A percentile compares a stretch with the other conserved stretches of the same genome.
Conservation (phyloP, 352 stramenopile species). For the Globisporangium barbulae region DNA sequence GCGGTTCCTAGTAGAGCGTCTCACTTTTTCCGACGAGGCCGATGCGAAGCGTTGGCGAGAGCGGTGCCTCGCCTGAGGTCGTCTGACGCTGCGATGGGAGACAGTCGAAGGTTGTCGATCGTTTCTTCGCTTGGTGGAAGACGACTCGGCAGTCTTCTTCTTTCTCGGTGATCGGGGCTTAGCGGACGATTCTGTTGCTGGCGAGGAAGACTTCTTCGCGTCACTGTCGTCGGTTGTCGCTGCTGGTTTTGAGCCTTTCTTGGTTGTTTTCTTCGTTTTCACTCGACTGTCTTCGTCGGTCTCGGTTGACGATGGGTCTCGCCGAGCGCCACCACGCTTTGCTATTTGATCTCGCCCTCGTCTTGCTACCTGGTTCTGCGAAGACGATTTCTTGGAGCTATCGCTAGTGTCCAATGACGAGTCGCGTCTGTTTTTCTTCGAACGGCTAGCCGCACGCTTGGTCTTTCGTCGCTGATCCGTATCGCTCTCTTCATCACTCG, state of each 20-base stretch:
- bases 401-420: neutral
- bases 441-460: neutral
- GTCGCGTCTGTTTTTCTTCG: neutral
- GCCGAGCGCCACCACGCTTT: conserved; percentile 1
- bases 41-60: conserved; percentile 3
- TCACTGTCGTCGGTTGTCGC: conserved; percentile 9
- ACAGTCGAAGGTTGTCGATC: conserved; percentile 5
- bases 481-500: conserved; percentile 4
- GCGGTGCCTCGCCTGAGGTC: conserved; percentile 7
- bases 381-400: neutral
- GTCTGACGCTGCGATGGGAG: neutral
- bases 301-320: conserved; percentile 11
- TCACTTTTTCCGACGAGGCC: neutral
- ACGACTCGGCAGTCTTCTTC: neutral
- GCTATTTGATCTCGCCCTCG: neutral
- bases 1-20: neutral
- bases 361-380: neutral
- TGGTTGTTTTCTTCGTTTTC: conserved; percentile 4
- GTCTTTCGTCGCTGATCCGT: neutral
- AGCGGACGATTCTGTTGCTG: neutral
- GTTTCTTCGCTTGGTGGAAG: neutral
- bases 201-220: conserved; percentile 6
- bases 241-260: conserved; percentile 2
- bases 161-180: neutral
- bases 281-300: conserved; percentile 6